Evolutionary conservation across 1,284 basidiomycete genomes (phyloP).

Genomic region (Apiotrichum porosum): DNA sequence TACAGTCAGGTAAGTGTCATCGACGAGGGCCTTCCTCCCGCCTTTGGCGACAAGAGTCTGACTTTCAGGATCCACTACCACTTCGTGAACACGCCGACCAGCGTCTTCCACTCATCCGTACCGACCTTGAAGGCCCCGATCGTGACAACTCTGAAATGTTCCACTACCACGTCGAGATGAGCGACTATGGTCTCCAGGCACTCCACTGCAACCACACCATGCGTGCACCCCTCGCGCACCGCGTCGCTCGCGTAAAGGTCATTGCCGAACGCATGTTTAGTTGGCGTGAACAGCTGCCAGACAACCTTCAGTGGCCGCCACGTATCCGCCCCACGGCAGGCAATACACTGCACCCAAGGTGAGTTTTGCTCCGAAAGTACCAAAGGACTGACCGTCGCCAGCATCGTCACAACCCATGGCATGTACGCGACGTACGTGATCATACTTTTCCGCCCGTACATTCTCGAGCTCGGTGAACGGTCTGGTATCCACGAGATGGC

Average conservation of each 20-base stretch:
- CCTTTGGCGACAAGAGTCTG: too few relatives aligned
- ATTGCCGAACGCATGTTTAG: constrained; percentile 1
- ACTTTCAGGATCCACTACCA: constrained; percentile 16
- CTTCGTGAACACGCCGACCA: constrained; percentile 18
- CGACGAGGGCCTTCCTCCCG: too few relatives aligned
- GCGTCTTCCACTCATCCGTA: constrained; percentile 14
- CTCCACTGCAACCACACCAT: constrained; percentile 20
- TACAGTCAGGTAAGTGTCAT: too few relatives aligned
- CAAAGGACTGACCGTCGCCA: neutral
- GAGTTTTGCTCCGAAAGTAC: neutral
- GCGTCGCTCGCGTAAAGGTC: constrained; percentile 10
- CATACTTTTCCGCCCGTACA: constrained; percentile 23
- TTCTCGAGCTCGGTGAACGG: constrained; percentile 19
- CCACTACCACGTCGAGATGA: constrained; percentile 15
- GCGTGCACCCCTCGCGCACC: constrained; percentile 12
- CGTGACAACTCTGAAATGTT: constrained; percentile 10
- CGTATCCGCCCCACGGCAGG: neutral
- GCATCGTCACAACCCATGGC: constrained; percentile 18
- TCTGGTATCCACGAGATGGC: constrained; percentile 4
- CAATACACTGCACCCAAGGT: constrained; percentile 14
- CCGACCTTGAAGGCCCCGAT: constrained; percentile 6
- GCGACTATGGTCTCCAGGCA: constrained; percentile 16
- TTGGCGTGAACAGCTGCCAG: constrained; percentile 17
- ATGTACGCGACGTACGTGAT: constrained; percentile 26
- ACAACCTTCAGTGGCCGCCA: constrained; percentile 18